Evolutionary conservation across 768 basidiomycete species (phyloP).

Genomic region (Amanita pseudoporphyria): DNA sequence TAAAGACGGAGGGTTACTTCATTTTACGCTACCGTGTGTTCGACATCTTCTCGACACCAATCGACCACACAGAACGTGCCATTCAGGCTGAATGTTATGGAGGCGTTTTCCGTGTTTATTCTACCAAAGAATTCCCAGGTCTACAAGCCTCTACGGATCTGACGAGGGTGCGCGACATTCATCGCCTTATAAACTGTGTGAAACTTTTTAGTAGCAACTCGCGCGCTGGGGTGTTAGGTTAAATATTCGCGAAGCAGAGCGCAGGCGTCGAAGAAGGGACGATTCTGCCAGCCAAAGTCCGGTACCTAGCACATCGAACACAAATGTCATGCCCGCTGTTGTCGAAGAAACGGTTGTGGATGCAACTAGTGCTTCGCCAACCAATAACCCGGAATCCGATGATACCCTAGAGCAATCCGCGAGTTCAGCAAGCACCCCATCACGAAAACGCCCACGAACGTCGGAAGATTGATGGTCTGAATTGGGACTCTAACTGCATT

Average conservation of each 20-base stretch:
- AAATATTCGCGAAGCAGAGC: conserved; percentile 49
- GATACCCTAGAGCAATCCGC: neutral
- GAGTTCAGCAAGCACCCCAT: neutral
- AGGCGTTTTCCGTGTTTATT: conserved; percentile 53
- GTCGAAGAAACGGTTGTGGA: neutral
- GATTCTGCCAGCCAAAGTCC: conserved; percentile 14
- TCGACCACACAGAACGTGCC: conserved; percentile 22
- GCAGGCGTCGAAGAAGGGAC: conserved; percentile 37
- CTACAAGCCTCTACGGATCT: conserved; percentile 56
- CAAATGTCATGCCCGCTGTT: neutral
- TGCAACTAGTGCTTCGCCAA: neutral
- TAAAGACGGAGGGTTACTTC: conserved; percentile 58
- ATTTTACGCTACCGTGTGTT: conserved; percentile 58
- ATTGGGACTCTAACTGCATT: neutral
- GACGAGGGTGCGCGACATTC: conserved; percentile 39
- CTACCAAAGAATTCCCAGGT: conserved; percentile 66
- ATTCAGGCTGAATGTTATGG: conserved; percentile 61
- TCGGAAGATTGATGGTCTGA: neutral
- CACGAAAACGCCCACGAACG: neutral
- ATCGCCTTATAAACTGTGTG: neutral
- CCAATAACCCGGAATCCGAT: neutral
- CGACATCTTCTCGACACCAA: conserved; percentile 41
- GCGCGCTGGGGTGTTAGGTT: conserved; percentile 49
- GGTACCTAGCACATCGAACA: neutral
- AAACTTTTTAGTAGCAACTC: conserved; percentile 27